A percentile compares a stretch with the other conserved stretches of the same genome.
Conservation (phyloP, 31 red algal genomes). For the Porphyra umbilicalis region DNA sequence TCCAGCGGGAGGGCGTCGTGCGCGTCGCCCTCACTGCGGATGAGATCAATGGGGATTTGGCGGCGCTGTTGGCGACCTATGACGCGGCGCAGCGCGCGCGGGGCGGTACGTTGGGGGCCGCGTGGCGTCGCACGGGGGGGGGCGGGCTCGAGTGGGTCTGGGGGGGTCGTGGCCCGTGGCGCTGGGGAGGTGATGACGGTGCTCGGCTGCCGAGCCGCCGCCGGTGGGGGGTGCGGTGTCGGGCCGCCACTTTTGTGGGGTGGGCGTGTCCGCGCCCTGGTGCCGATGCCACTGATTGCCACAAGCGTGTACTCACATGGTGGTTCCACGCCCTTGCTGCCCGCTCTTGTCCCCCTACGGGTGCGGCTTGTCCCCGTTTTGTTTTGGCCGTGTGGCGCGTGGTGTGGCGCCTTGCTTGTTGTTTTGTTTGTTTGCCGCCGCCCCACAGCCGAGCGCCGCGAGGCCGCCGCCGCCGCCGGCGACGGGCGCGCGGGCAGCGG, state of each 20-base stretch:
- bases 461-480: background rate
- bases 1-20: conserved; percentile 46
- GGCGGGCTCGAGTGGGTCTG: background rate
- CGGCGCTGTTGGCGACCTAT: conserved; percentile 15
- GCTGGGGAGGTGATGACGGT: no score
- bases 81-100: conserved; percentile 13
- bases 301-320: no score
- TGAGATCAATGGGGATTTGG: conserved; percentile 46
- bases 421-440: no score
- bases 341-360: no score
- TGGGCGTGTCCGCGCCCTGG: no score
- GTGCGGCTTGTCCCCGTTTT: no score
- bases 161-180: background rate
- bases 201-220: no score
- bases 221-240: no score
- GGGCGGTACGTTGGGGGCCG: background rate
- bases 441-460: background rate
- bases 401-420: background rate
- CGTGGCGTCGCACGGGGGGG: background rate
- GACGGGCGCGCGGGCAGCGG: background rate
- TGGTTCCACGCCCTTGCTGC: no score
- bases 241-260: no score
- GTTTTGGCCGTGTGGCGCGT: no score
- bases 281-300: no score
- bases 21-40: conserved; percentile 47